Evolutionary conservation across 768 basidiomycete species (phyloP).

Genomic region (Lepiota brunneoincarnata): DNA sequence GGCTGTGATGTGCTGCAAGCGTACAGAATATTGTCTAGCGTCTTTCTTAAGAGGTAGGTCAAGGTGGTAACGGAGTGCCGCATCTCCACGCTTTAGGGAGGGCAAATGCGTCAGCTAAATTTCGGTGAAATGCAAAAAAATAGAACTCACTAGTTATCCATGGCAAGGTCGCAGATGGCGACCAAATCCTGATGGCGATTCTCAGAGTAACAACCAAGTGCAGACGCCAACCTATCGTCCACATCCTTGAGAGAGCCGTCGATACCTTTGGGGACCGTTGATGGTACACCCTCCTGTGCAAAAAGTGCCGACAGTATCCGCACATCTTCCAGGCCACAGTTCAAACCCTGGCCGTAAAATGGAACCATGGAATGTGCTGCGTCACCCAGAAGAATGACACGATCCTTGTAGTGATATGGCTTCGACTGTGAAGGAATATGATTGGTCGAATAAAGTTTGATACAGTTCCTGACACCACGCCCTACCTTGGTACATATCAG

Average conservation of each 20-base stretch:
- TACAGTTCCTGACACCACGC: constrained; percentile 17
- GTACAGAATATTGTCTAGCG: constrained; percentile 74
- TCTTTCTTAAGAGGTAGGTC: constrained; percentile 74
- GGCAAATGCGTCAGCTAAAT: constrained; percentile 17
- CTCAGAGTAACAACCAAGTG: constrained; percentile 76
- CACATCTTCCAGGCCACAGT: constrained; percentile 97
- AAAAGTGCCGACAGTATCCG: constrained; percentile 80
- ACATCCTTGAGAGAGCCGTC: constrained; percentile 31
- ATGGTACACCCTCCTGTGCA: constrained; percentile 63
- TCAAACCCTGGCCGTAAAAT: constrained; percentile 95
- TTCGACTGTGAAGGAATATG: constrained; percentile 50
- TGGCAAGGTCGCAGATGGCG: constrained; percentile 89
- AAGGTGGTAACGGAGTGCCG: constrained; percentile 86
- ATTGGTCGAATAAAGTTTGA: constrained; percentile 22
- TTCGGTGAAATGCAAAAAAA: constrained; percentile 12
- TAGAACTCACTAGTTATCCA: constrained; percentile 90
- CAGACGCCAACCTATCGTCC: constrained; percentile 60
- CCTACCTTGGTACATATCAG: constrained; percentile 90
- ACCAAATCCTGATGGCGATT: constrained; percentile 84
- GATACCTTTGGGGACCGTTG: constrained; percentile 31
- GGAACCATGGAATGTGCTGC: constrained; percentile 99
- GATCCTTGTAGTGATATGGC: constrained; percentile 89
- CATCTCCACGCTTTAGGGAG: constrained; percentile 90
- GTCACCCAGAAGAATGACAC: constrained; percentile 87
- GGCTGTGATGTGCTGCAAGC: constrained; percentile 50